A percentile compares a stretch with the other conserved stretches of the same genome.
These are phyloP conservation scores for Podospora comata DNA, from an alignment of 495 filamentous ascomycete genomes.

Conservation along the genomic window DNA sequence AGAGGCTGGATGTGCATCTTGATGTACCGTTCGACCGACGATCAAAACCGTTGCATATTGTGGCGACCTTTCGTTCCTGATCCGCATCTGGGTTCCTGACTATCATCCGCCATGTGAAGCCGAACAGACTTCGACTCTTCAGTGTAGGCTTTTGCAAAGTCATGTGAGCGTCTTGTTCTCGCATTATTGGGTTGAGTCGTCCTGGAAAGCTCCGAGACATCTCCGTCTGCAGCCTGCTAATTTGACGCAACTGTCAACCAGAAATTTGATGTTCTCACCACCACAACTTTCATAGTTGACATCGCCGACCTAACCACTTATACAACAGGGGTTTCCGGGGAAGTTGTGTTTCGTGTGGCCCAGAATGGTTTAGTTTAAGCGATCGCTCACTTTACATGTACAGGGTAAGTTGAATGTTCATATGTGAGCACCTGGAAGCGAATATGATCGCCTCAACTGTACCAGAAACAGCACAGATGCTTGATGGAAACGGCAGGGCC, in stretches of 20 bases:
- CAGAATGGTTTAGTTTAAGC: conserved; percentile 8
- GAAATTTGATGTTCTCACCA: background rate
- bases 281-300: background rate
- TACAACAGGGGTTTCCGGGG: conserved; percentile 12
- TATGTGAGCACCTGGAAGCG: conserved; percentile 9
- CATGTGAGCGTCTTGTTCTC: background rate
- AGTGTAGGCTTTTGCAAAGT: background rate
- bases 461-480: background rate
- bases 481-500: background rate
- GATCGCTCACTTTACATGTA: conserved; percentile 5
- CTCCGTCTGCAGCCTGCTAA: background rate
- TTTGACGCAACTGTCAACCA: background rate
- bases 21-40: background rate
- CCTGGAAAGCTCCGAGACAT: conserved; percentile 22
- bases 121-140: background rate
- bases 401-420: background rate
- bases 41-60: conserved; percentile 5
- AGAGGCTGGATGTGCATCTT: too few relatives aligned
- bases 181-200: background rate
- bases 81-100: conserved; percentile 15
- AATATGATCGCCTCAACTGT: conserved; percentile 5
- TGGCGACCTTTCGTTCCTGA: conserved; percentile 11
- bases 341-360: conserved; percentile 10
- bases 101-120: conserved; percentile 13
- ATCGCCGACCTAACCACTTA: conserved; percentile 18